Conservation (phyloP, 1,284 basidiomycete species). For the Ustilago loliicola region DNA sequence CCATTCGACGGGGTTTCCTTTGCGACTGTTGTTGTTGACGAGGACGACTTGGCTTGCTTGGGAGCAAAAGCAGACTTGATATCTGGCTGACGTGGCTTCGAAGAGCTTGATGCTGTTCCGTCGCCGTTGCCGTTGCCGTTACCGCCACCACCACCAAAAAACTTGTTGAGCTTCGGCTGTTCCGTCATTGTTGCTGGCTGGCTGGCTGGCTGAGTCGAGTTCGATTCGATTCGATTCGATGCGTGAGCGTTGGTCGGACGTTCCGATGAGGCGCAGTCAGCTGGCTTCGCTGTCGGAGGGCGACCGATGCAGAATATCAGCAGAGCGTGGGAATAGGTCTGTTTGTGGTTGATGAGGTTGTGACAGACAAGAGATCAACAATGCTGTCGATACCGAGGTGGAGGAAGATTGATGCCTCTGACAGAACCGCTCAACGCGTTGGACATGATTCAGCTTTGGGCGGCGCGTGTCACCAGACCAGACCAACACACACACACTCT, state of each 20-base stretch:
- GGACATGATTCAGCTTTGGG: constrained; percentile 9
- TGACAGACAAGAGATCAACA: neutral
- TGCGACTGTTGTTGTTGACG: neutral
- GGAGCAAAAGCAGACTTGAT: constrained; percentile 66
- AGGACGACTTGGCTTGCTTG: constrained; percentile 14
- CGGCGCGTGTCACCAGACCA: constrained; percentile 17
- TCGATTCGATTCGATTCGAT: neutral
- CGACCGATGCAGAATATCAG: neutral
- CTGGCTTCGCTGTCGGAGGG: neutral
- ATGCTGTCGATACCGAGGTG: neutral
- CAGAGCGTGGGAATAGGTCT: neutral
- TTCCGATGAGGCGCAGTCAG: neutral
- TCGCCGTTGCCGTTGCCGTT: constrained; percentile 1
- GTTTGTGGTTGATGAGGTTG: neutral
- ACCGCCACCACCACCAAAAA: constrained; percentile 32
- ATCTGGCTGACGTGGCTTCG: constrained; percentile 38
- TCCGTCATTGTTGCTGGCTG: constrained; percentile 30
- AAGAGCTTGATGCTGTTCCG: constrained; percentile 23
- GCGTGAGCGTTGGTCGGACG: neutral
- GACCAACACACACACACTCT: constrained; percentile 12
- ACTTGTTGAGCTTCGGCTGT: constrained; percentile 49
- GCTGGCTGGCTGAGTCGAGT: constrained; percentile 2
- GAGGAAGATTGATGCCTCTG: neutral
- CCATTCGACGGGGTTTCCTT: neutral
- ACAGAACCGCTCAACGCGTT: neutral